phyloP scores from a whole-genome alignment of 192 early-diverging fungal species.

The Radiomyces spectabilis region DNA sequence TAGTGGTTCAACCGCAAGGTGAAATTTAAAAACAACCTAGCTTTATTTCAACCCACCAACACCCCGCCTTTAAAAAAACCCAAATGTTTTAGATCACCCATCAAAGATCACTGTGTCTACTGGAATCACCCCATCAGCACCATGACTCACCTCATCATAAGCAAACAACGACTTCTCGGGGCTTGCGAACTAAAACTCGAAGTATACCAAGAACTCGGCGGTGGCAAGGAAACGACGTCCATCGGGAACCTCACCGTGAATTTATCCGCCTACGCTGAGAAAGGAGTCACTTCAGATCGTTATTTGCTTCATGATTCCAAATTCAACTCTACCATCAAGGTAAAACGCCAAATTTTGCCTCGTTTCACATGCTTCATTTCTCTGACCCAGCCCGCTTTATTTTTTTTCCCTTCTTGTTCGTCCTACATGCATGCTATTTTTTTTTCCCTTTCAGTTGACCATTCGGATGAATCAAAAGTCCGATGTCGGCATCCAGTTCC shows the following conservation, averaged over 20 bases:
- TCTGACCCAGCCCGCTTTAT: not conserved
- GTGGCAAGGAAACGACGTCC: slow-evolving; percentile 46
- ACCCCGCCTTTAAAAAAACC: not conserved
- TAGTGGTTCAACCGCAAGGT: slow-evolving; percentile 30
- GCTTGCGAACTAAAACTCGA: slow-evolving; percentile 70
- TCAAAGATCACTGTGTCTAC: slow-evolving; percentile 39
- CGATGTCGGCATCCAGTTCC: slow-evolving; percentile 6
- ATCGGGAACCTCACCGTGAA: slow-evolving; percentile 67
- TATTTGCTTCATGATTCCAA: slow-evolving; percentile 65
- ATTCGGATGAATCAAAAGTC: slow-evolving; percentile 21
- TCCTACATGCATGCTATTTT: not conserved
- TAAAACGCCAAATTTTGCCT: slow-evolving; percentile 6
- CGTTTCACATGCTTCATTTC: not conserved
- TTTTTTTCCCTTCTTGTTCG: not conserved
- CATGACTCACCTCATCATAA: slow-evolving; percentile 53
- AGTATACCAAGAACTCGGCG: slow-evolving; percentile 49
- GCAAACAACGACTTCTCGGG: slow-evolving; percentile 60
- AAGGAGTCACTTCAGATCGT: slow-evolving; percentile 34
- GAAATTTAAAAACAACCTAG: not conserved
- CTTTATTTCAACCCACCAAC: not conserved
- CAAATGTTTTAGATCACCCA: slow-evolving; percentile 6
- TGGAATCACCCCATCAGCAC: slow-evolving; percentile 53
- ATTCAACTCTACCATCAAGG: slow-evolving; percentile 69
- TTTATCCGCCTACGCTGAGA: slow-evolving; percentile 66
- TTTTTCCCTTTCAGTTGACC: slow-evolving; percentile 16